Evolutionary conservation across 768 basidiomycete genomes (phyloP).

Genomic region (Lyophyllum atratum): DNA sequence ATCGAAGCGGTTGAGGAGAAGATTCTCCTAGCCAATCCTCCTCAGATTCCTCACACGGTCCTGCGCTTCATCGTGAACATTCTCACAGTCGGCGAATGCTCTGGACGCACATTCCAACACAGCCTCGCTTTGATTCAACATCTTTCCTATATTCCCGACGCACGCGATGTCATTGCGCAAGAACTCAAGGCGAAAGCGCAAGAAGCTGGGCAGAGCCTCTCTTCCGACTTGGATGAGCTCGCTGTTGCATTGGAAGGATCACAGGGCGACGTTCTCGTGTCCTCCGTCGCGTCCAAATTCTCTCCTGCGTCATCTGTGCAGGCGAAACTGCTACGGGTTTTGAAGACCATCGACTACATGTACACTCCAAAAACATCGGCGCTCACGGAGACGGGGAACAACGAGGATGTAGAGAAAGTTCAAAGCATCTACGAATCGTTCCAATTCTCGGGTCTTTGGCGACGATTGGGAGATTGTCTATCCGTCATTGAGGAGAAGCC

Average conservation of each 20-base stretch:
- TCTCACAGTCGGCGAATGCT: slow-evolving; percentile 96
- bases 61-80: slow-evolving; percentile 95
- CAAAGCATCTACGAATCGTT: slow-evolving; percentile 90
- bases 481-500: slow-evolving; percentile 78
- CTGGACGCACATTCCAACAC: slow-evolving; percentile 93
- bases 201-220: slow-evolving; percentile 78
- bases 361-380: slow-evolving; percentile 62
- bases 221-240: slow-evolving; percentile 78
- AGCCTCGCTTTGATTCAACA: slow-evolving; percentile 92
- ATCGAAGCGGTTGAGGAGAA: slow-evolving; percentile 47
- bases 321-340: slow-evolving; percentile 91
- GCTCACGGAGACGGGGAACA: slow-evolving; percentile 35
- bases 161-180: slow-evolving; percentile 84
- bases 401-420: slow-evolving; percentile 76
- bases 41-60: slow-evolving; percentile 83
- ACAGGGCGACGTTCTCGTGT: slow-evolving; percentile 56
- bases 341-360: slow-evolving; percentile 99
- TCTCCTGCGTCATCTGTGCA: slow-evolving; percentile 93
- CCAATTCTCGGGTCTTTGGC: slow-evolving; percentile 88
- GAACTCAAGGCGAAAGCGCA: slow-evolving; percentile 88
- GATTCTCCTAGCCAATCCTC: slow-evolving; percentile 66
- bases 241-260: slow-evolving; percentile 59
- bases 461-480: slow-evolving; percentile 86
- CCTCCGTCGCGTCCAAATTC: slow-evolving; percentile 83
- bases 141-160: slow-evolving; percentile 84